Percentiles rank a stretch among this genome's conserved stretches.
Evolutionary conservation across 192 early-diverging fungal genomes (phyloP).

Genomic region (Pecoramyces ruminantium): DNA sequence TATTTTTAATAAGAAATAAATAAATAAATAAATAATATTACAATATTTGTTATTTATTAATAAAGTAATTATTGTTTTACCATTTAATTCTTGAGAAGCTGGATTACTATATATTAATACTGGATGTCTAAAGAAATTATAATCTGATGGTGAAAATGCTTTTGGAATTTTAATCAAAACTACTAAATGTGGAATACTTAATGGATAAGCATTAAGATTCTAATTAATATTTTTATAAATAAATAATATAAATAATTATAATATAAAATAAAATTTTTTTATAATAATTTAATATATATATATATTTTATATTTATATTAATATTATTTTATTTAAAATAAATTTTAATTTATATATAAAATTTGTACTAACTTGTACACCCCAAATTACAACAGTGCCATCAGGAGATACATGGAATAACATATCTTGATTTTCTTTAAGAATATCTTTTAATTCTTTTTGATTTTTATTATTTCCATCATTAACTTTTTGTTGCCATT

Average conservation of each 20-base stretch:
- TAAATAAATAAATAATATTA: too few species aligned
- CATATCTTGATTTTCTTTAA: slow-evolving; percentile 58
- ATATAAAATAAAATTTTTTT: too few species aligned
- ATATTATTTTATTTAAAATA: too few species aligned
- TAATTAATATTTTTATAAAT: slow-evolving; percentile 11
- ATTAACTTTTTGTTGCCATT: slow-evolving; percentile 1
- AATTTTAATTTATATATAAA: too few species aligned
- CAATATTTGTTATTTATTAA: too few species aligned
- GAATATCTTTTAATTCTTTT: slow-evolving; percentile 30
- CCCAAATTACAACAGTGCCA: slow-evolving; percentile 63
- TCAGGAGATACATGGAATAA: slow-evolving; percentile 52
- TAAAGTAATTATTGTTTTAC: too few species aligned
- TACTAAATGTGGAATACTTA: slow-evolving; percentile 44
- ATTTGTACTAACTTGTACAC: slow-evolving; percentile 51
- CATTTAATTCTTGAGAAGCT: slow-evolving; percentile 22
- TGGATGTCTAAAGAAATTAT: slow-evolving; percentile 25
- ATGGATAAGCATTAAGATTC: slow-evolving; percentile 41
- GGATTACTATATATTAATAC: slow-evolving; percentile 15
- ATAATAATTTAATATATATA: too few species aligned
- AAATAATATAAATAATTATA: background rate
- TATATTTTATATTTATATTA: too few species aligned
- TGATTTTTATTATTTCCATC: slow-evolving; percentile 15
- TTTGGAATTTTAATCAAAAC: slow-evolving; percentile 41
- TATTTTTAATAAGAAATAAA: too few species aligned
- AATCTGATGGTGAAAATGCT: slow-evolving; percentile 30